These are phyloP conservation scores for Pecoramyces ruminantium DNA, from an alignment of 192 early-diverging fungal genomes.

Conservation along the genomic window DNA sequence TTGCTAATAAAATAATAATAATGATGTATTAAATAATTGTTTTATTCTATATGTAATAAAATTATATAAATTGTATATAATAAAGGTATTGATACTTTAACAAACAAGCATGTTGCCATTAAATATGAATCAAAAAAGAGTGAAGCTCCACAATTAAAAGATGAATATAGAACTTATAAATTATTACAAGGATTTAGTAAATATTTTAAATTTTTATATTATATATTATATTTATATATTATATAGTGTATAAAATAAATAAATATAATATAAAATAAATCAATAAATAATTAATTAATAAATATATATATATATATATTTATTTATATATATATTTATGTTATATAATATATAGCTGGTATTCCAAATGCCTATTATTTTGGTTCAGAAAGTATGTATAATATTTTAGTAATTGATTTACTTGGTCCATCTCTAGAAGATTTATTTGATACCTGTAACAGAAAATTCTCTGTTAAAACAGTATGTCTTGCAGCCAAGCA, in stretches of 20 bases:
- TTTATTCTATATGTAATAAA: too few species aligned
- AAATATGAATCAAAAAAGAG: constrained; percentile 70
- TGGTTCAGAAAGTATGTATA: constrained; percentile 92
- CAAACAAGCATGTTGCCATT: not conserved
- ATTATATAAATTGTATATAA: too few species aligned
- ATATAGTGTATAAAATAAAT: too few species aligned
- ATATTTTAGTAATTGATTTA: constrained; percentile 85
- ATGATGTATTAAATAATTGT: too few species aligned
- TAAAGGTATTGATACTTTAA: not conserved
- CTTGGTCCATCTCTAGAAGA: constrained; percentile 88
- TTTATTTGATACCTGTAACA: constrained; percentile 86
- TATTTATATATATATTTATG: too few species aligned
- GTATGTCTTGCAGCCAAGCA: constrained; percentile 88
- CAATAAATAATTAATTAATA: too few species aligned
- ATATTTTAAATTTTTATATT: not conserved
- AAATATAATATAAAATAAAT: too few species aligned
- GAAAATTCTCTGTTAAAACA: constrained; percentile 84
- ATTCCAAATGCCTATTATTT: constrained; percentile 87
- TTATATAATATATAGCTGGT: constrained; percentile 28
- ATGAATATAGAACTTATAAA: constrained; percentile 92
- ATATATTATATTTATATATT: not conserved
- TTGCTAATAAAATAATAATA: too few species aligned
- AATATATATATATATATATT: too few species aligned
- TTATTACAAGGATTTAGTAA: constrained; percentile 50
- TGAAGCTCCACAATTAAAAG: constrained; percentile 89